Conservation (phyloP, 495 filamentous ascomycete species). For the Astrothelium subdiscretum region DNA sequence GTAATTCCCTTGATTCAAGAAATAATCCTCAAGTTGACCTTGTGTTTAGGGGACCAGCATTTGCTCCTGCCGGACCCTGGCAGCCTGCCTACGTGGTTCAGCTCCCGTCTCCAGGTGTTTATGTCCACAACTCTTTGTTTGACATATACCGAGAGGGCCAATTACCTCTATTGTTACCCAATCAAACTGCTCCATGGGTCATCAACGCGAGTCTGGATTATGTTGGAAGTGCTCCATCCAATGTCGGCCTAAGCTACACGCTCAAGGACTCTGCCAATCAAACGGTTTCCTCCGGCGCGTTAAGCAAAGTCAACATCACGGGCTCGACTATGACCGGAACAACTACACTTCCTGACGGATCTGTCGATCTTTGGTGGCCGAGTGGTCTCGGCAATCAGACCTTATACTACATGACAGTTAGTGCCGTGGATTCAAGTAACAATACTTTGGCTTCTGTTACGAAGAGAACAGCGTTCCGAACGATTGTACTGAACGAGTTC, state of each 20-base stretch:
- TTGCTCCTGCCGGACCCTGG: slow-evolving; percentile 57
- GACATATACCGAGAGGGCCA: slow-evolving; percentile 53
- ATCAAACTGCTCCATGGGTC: slow-evolving; percentile 53
- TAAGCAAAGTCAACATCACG: slow-evolving; percentile 35
- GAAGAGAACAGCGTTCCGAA: slow-evolving; percentile 54
- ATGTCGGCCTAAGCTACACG: slow-evolving; percentile 40
- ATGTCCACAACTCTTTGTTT: slow-evolving; percentile 47
- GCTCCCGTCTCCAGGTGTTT: slow-evolving; percentile 33
- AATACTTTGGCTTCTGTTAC: slow-evolving; percentile 36
- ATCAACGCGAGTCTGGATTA: slow-evolving; percentile 60
- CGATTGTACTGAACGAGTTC: slow-evolving; percentile 51
- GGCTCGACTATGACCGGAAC: slow-evolving; percentile 42
- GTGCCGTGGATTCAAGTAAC: slow-evolving; percentile 29
- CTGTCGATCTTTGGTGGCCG: slow-evolving; percentile 56
- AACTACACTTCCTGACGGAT: slow-evolving; percentile 30
- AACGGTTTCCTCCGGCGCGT: slow-evolving; percentile 33
- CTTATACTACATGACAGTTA: slow-evolving; percentile 47
- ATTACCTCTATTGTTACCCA: slow-evolving; percentile 46
- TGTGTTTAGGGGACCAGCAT: slow-evolving; percentile 44
- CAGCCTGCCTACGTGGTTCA: slow-evolving; percentile 50
- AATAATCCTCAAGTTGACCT: not conserved
- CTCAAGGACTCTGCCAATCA: slow-evolving; percentile 39
- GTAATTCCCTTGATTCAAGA: not conserved
- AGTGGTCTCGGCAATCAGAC: slow-evolving; percentile 45
- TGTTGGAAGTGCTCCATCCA: slow-evolving; percentile 39